Evolutionary conservation across 352 stramenopile species (phyloP).

Genomic region (Pythium periplocum): DNA sequence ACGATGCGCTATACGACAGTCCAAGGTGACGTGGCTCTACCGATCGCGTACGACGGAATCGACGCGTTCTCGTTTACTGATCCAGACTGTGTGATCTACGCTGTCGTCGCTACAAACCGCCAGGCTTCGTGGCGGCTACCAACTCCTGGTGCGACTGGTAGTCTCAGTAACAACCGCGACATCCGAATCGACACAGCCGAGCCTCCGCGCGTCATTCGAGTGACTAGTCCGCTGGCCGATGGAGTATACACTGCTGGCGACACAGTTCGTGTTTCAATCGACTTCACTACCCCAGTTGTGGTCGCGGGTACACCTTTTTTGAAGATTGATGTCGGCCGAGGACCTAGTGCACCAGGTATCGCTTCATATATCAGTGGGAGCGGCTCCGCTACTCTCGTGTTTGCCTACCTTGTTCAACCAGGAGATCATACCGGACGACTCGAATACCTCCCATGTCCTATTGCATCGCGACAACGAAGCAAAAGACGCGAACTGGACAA

Average conservation of each 20-base stretch:
- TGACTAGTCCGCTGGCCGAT: conserved; percentile 39
- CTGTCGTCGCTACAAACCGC: conserved; percentile 20
- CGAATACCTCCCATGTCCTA: conserved; percentile 48
- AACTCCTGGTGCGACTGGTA: conserved; percentile 28
- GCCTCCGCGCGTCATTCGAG: conserved; percentile 41
- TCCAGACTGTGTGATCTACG: conserved; percentile 16
- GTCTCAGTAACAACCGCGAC: conserved; percentile 56
- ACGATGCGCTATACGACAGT: conserved; percentile 31
- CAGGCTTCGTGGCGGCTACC: conserved; percentile 40
- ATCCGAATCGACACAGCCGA: conserved; percentile 61
- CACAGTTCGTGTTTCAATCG: conserved; percentile 29
- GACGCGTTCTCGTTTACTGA: conserved; percentile 36
- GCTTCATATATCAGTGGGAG: conserved; percentile 43
- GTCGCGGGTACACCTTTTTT: conserved; percentile 40
- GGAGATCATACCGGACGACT: conserved; percentile 56
- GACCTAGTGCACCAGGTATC: background rate
- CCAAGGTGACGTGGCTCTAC: conserved; percentile 49
- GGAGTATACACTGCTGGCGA: conserved; percentile 61
- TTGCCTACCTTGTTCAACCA: conserved; percentile 44
- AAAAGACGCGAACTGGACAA: conserved; percentile 36
- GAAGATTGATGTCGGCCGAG: conserved; percentile 17
- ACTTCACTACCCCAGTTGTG: conserved; percentile 46
- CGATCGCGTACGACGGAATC: conserved; percentile 46
- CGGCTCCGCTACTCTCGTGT: conserved; percentile 29
- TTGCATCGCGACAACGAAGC: conserved; percentile 21